phyloP scores from a whole-genome alignment of 2,329 filamentous ascomycete species.

The Lecanicillium sp. region DNA sequence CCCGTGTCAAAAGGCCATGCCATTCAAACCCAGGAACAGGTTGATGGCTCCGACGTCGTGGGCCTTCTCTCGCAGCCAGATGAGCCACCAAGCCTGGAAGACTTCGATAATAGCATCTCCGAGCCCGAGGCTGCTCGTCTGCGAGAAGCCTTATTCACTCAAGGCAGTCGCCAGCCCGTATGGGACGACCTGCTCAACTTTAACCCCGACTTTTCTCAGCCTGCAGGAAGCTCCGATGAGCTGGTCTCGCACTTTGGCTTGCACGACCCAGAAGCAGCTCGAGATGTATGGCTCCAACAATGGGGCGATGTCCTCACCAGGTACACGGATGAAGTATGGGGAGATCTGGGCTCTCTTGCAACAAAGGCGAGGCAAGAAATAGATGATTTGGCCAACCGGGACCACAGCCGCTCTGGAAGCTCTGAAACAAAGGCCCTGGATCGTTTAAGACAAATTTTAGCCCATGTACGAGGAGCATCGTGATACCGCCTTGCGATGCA shows the following conservation, averaged over 20 bases:
- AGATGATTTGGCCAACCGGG: constrained; percentile 25
- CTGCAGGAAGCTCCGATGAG: constrained; percentile 13
- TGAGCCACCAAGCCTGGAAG: constrained; percentile 1
- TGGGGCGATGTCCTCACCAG: constrained; percentile 49
- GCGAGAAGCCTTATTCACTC: neutral
- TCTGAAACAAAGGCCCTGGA: constrained; percentile 22
- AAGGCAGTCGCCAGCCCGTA: neutral
- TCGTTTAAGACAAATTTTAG: constrained; percentile 28
- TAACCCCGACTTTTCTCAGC: constrained; percentile 33
- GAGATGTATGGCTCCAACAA: constrained; percentile 41
- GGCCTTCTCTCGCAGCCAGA: constrained; percentile 10
- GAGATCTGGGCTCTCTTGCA: constrained; percentile 49
- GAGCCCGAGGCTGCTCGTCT: constrained; percentile 6
- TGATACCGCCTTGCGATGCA: no score
- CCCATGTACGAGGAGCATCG: constrained; percentile 25
- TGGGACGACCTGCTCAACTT: constrained; percentile 46
- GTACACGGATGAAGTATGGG: constrained; percentile 63
- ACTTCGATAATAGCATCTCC: constrained; percentile 2
- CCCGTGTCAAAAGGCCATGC: neutral
- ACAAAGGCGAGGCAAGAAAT: constrained; percentile 50
- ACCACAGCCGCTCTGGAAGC: constrained; percentile 5
- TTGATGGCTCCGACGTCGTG: constrained; percentile 11
- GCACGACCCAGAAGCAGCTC: constrained; percentile 28
- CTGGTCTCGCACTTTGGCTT: constrained; percentile 29
- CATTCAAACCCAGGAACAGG: constrained; percentile 7